These are phyloP conservation scores for Exophiala calicioides DNA, from an alignment of 2,329 filamentous ascomycete species.

Conservation along the genomic window DNA sequence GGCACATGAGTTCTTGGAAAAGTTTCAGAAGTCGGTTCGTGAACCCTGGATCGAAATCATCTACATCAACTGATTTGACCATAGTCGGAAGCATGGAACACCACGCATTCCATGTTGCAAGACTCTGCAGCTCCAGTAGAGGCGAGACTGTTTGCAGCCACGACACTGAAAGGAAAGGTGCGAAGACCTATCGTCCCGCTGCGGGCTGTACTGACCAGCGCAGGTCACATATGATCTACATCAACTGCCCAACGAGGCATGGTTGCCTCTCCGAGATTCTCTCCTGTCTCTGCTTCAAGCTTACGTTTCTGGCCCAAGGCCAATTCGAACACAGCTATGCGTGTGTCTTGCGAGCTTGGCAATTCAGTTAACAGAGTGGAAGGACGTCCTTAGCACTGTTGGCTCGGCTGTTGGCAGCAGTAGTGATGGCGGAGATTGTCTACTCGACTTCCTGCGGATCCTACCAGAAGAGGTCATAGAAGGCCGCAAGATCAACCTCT, in stretches of 20 bases:
- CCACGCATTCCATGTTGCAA: conserved; percentile 82
- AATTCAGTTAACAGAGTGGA: conserved; percentile 95
- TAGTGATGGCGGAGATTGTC: conserved; percentile 75
- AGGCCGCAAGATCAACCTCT: conserved; percentile 98
- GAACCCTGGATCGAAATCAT: not conserved
- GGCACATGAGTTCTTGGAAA: conserved; percentile 86
- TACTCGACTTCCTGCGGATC: conserved; percentile 94
- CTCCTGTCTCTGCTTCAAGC: conserved; percentile 77
- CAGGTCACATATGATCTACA: conserved; percentile 96
- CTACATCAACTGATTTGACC: conserved; percentile 29
- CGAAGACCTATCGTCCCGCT: conserved; percentile 20
- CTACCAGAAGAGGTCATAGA: conserved; percentile 98
- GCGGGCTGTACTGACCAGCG: conserved; percentile 13
- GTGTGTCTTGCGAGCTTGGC: conserved; percentile 92
- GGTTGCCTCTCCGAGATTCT: conserved; percentile 77
- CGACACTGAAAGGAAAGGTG: conserved; percentile 97
- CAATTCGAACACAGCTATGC: conserved; percentile 85
- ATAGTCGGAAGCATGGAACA: conserved; percentile 75
- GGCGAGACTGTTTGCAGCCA: conserved; percentile 92
- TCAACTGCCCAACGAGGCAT: conserved; percentile 75
- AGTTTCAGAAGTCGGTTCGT: conserved; percentile 95
- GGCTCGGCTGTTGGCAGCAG: conserved; percentile 69
- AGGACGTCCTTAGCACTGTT: conserved; percentile 82
- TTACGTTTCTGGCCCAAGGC: conserved; percentile 78
- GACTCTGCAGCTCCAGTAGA: conserved; percentile 73